Evolutionary conservation across 1,284 basidiomycete genomes (phyloP), one percentile per base, ranked within the genome.

Genomic region (Naganishia liquefaciens): DNA sequence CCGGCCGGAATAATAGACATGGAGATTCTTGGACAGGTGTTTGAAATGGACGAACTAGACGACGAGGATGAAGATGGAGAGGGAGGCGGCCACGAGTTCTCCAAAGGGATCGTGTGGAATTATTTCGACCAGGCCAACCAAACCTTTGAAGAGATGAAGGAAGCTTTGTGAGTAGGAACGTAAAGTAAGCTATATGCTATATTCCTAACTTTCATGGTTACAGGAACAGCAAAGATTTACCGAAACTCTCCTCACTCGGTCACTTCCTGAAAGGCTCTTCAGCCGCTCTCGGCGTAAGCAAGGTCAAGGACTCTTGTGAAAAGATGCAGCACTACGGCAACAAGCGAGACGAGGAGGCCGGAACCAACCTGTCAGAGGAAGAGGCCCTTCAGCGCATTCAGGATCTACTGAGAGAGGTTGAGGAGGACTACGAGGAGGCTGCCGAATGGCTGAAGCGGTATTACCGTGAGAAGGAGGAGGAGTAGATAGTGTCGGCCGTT

Each of bases 211-310:
- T 47, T 21, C 47, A 49, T 47, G 21, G 2, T 0, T 19, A 44
- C 77, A 91, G 88, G 68, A 72, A 74, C 47, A 76, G 73, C 27
- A 81, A 86, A 68, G 83, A 91, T 70, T 83, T 93, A 17, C 70
- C 73, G 9, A 79, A 86, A 70, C 84, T 96, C 17, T 88, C 89
- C 4, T 81, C 82, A 19, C 82, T 91, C 13, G 93, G 93, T 0
- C 93, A 97, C 78, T 97, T 91, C 78, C 86, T 97, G 75, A 97
- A 96, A 78, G 93, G 93, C 54, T 94, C 92, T 2, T 93, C 91
- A 37, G 93, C 93, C 17, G 91, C 93, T 1, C 84, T 96, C 49
- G 93, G 93, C 42, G 85, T 93, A 46, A 81, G 82, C 69, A 86
- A 85, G 72, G 91, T 97, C 63, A 87, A 91, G 75, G 83, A 81